Base-by-base conservation (phyloP, 2,329 filamentous ascomycete genomes). In the Diaporthe sp. region DNA sequence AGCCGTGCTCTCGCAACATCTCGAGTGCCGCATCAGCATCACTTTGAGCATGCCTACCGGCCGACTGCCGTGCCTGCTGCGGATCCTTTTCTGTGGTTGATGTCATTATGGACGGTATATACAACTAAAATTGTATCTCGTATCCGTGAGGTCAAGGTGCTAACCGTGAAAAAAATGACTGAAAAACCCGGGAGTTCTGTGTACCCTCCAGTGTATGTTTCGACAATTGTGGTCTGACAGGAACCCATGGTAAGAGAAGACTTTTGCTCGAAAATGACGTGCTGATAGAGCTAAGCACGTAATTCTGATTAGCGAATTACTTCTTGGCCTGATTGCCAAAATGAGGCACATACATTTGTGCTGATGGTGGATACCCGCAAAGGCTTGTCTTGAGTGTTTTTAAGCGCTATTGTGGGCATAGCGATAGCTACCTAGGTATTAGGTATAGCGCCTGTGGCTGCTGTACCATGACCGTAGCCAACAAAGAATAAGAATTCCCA, bases 21-120 rank as follows among this genome's bases (percentile, higher is more conserved):
- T 63, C 25, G 1, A 63, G 59, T 13, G 59, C 59, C 25, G 59
- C 59, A 47, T 63, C 59, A n/a, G 59, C 59, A 32, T 63, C 39
- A 27, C 39, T 63, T 30, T 39, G 37, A 44, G 59, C 8, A 32
- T 44, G 59, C 37, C 15, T 39, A 7, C 47, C 59, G 39, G 47
- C 59, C 25, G 25, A 32, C 59, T 63, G n/a, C 17, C 10, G 59
- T 7, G 59, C 42, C 39, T 63, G 37, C 39, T 63, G 37, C 17
- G 59, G 10, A 22, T 63, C 9, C 5, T 63, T 63, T 44, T 63
- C 39, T 22, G 25, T 47, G 27, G 2, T 22, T 10, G 39, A 32
- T 44, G 39, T 6, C 59, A 47, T 63, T 30, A 3, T 44, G 0
- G 37, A 61, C 37, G 37, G 59, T 1, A 13, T 8, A 15, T 12